These are phyloP conservation scores for Cyclostephanos tholiformis DNA, from an alignment of 108 stramenopile genomes.

Conservation along the genomic window DNA sequence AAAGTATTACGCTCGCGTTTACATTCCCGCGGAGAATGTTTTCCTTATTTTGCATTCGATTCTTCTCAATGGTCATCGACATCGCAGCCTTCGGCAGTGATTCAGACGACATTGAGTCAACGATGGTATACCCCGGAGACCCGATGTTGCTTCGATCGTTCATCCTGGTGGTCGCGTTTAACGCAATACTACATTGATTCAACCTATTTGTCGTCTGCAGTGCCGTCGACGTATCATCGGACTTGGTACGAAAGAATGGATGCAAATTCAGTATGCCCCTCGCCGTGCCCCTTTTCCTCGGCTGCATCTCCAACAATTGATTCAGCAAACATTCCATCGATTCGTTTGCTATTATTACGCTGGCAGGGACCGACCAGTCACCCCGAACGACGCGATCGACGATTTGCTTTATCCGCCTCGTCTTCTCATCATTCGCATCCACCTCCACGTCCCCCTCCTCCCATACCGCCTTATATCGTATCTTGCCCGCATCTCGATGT, in stretches of 20 bases:
- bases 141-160: background rate
- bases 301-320: slow-evolving; percentile 18
- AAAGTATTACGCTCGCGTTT: background rate
- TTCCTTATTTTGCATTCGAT: slow-evolving; percentile 1
- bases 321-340: slow-evolving; percentile 8
- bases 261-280: slow-evolving; percentile 26
- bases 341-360: slow-evolving; percentile 2
- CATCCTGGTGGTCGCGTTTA: background rate
- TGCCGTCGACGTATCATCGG: background rate
- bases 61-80: background rate
- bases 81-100: background rate
- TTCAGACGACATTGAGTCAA: background rate
- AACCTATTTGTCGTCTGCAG: background rate
- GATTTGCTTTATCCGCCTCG: slow-evolving; percentile 8
- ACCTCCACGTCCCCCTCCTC: background rate
- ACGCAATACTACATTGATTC: background rate
- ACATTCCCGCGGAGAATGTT: background rate
- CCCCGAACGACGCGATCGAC: slow-evolving; percentile 21
- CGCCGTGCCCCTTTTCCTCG: slow-evolving; percentile 31
- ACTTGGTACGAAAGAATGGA: slow-evolving; percentile 19
- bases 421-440: background rate
- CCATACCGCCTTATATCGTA: background rate
- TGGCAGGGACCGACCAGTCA: slow-evolving; percentile 26
- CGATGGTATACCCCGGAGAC: background rate
- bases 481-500: background rate